Base-by-base conservation (phyloP, 1,284 basidiomycete genomes). In the Pascua sp. region DNA sequence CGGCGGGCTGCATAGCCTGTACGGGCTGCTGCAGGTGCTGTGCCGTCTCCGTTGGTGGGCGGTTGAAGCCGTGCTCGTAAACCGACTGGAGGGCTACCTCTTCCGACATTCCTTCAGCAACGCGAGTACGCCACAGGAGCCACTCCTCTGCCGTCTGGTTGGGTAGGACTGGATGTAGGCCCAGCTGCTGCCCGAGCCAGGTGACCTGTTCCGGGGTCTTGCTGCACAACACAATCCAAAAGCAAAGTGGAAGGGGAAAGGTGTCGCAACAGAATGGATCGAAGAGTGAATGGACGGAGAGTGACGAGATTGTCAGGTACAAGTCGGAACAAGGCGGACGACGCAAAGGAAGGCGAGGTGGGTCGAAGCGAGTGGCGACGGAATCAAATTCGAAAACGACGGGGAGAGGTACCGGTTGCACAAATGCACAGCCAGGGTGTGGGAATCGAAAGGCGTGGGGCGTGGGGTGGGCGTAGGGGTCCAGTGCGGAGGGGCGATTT, bases 131-230 rank as follows among this genome's bases (percentile, higher is more conserved):
- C 56, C 59, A 65, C 18, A 61, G 47, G 12, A 69, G 44, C 69
- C 69, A 71, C 37, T 66, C 61, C 38, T 68, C 65, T 12, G 60
- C 59, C 4, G 61, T 47, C 49, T 64, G 59, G 11, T 56, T 57
- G 11, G 42, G 36, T 2, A 56, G 55, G 0, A 65, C 56, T 12
- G 69, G 69, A 17, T 59, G 49, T 4, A 24, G 11, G 0, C 12
- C 16, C 2, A 69, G 54, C 55, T 71, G 56, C 12, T 58, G 42
- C 18, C 56, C 51, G 11, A 71, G 63, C 69, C 69, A 71, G 12
- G 55, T 56, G 42, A 53, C 49, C 51, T 63, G 53, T n/a, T 64
- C 49, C 40, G 41, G 44, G 49, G 39, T 56, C 18, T 50, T n/a
- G 40, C 60, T 61, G 57, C 44, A 47, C 12, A 49, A 11, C 7